Evolutionary conservation across 495 filamentous ascomycete species (phyloP), one percentile per base, ranked within the genome.

Genomic region (Talaromyces adpressus): DNA sequence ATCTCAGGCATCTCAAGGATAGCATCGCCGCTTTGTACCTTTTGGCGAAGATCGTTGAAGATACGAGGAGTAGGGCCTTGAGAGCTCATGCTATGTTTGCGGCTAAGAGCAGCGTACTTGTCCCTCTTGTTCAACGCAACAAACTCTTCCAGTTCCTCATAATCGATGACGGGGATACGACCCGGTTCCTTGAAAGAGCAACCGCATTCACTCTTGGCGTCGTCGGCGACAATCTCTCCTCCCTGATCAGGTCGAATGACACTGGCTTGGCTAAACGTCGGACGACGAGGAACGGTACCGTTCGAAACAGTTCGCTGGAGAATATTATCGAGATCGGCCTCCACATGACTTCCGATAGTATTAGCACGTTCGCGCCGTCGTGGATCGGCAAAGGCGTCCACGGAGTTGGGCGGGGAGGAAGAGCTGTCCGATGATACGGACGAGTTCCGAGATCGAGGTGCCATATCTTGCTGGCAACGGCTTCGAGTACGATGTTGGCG

Each of bases 351-450:
- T 64, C 83, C 85, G 41, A 87, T 62, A 2, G 87, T 89, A 36
- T 84, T 85, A 36, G 85, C 84, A 53, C 85, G 82, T 20, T 91
- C 91, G 8, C 85, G 84, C 54, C 86, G 82, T 64, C 85, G 82
- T 2, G 74, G 80, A 65, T 94, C 91, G 3, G 93, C 95, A 73
- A 98, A 98, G 16, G 94, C 94, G 73, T 97, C 93, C 25, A 98
- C 94, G 3, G 94, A 98, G 72, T 97, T 98, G 2, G 94, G 93
- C 11, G 92, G 93, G 18, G 95, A 98, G 0, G 83, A 80, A 2
- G 90, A 91, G 27, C 90, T 82, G 23, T 56, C 52, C 39, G 84
- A 85, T 6, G 84, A 85, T 4, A 80, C 73, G 4, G 87, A 89
- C 6, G 84, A 87, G 6, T 76, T 73, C 59, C 83, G 66, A 18